phyloP scores from a whole-genome alignment of 202 grass and related monocot species.

The Zoysia matrella region DNA sequence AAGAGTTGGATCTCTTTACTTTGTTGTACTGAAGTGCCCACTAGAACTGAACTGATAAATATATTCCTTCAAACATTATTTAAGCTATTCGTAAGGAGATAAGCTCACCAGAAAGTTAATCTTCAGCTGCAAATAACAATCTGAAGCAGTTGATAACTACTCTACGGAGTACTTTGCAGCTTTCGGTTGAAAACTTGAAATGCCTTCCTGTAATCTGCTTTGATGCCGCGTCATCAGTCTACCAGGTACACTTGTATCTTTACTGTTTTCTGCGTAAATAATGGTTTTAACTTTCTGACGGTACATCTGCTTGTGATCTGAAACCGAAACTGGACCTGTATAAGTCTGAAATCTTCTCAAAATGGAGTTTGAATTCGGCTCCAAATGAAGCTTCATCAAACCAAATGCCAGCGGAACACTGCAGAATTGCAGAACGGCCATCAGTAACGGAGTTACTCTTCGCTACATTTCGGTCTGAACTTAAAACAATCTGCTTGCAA shows the following conservation, averaged over 20 bases:
- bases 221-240: constrained; percentile 7
- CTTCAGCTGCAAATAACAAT: not conserved
- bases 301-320: not conserved
- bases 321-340: not conserved
- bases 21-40: not conserved
- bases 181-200: constrained; percentile 21
- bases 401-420: not conserved
- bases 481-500: not conserved
- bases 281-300: not conserved
- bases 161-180: not conserved
- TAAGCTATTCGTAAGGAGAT: not conserved
- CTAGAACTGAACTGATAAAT: constrained; percentile 2
- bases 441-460: not conserved
- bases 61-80: not conserved
- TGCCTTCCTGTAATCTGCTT: constrained; percentile 9
- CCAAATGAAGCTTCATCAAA: not conserved
- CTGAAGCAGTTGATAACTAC: constrained; percentile 6
- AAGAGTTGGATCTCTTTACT: constrained; percentile 13
- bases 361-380: not conserved
- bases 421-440: not conserved
- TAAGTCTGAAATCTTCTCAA: not conserved
- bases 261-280: not conserved
- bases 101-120: not conserved
- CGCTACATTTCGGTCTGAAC: not conserved
- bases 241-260: not conserved